Conservation (phyloP, 129 eudicot genomes). For the Chrysanthemum makinoi region DNA sequence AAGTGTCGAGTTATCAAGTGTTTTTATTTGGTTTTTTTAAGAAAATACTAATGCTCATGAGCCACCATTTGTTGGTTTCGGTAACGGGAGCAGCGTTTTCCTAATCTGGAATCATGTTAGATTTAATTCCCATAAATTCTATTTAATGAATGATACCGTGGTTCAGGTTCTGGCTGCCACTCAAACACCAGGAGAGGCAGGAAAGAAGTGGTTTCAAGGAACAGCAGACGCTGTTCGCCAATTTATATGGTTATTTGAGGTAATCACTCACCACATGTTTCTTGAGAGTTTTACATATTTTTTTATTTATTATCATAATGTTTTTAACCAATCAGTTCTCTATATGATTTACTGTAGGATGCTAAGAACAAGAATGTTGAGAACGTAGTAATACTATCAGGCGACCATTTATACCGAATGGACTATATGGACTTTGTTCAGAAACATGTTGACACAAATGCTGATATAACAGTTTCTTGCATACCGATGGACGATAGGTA, state of each 20-base stretch:
- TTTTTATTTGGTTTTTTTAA: neutral
- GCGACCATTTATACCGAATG: conserved; percentile 91
- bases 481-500: conserved; percentile 94
- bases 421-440: conserved; percentile 93
- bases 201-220: conserved; percentile 92
- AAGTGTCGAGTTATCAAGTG: neutral
- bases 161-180: conserved; percentile 86
- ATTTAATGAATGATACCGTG: neutral
- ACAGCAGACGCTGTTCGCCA: conserved; percentile 94
- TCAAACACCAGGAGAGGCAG: conserved; percentile 92
- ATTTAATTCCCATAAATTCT: neutral
- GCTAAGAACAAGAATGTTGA: conserved; percentile 76
- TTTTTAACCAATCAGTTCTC: neutral
- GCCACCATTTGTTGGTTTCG: neutral
- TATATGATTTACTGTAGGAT: conserved; percentile 43
- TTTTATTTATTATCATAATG: neutral
- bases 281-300: neutral
- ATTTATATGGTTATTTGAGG: conserved; percentile 86
- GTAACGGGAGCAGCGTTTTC: neutral
- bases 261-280: conserved; percentile 19
- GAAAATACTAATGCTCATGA: neutral
- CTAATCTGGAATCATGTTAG: neutral
- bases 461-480: conserved; percentile 89
- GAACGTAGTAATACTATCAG: conserved; percentile 73
- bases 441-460: conserved; percentile 82